Percentiles rank a stretch among this genome's conserved stretches.
These are phyloP conservation scores for Myriosclerotinia duriaeana DNA, from an alignment of 2,329 filamentous ascomycete species.

Conservation along the genomic window DNA sequence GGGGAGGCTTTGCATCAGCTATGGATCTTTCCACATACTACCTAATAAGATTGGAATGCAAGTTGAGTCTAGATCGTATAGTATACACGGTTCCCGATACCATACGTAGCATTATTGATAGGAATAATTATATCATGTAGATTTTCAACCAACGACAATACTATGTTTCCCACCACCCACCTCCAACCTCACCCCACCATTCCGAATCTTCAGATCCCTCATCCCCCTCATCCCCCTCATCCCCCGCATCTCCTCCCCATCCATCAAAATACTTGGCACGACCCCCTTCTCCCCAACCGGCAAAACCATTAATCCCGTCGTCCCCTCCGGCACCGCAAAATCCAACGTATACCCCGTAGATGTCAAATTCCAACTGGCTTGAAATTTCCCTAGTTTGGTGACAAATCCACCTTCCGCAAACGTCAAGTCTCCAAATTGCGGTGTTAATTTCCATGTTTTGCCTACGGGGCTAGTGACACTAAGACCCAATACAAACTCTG, in stretches of 20 bases:
- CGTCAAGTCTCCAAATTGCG: slow-evolving; percentile 45
- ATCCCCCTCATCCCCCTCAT: not conserved
- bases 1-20: no score
- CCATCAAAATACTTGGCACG: slow-evolving; percentile 25
- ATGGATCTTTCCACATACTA: no score
- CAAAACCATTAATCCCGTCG: slow-evolving; percentile 25
- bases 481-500: slow-evolving; percentile 47
- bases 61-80: no score
- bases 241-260: slow-evolving; percentile 20
- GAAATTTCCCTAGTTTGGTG: slow-evolving; percentile 44
- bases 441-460: slow-evolving; percentile 43
- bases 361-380: slow-evolving; percentile 37
- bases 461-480: slow-evolving; percentile 42
- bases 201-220: slow-evolving; percentile 6
- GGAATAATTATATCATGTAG: not conserved
- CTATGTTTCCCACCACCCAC: slow-evolving; percentile 17
- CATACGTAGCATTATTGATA: no score
- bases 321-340: slow-evolving; percentile 27
- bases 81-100: no score
- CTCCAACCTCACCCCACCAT: slow-evolving; percentile 8
- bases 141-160: slow-evolving; percentile 13
- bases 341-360: slow-evolving; percentile 24
- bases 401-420: slow-evolving; percentile 45
- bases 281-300: slow-evolving; percentile 17
- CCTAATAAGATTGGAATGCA: no score